Conservation (phyloP, 306 rosid species). For the Bauhinia variegata region DNA sequence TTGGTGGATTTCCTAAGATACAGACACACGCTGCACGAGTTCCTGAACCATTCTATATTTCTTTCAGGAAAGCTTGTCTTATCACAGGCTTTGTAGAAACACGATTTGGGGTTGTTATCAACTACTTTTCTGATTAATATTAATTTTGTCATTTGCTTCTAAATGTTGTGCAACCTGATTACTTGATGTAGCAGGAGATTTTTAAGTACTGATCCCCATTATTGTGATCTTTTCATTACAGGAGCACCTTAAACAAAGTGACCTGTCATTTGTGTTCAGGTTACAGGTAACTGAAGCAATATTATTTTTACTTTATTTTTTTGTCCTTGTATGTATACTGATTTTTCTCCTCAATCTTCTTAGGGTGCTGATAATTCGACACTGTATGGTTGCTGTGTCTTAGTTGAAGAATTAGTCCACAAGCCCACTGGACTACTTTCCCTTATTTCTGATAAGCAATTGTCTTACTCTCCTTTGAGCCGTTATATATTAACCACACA, state of each 20-base stretch:
- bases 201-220: slow-evolving; percentile 23
- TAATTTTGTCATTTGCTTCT: slow-evolving; percentile 18
- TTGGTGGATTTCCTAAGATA: slow-evolving; percentile 17
- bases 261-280: slow-evolving; percentile 92
- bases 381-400: slow-evolving; percentile 92
- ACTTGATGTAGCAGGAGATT: slow-evolving; percentile 29
- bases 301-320: not conserved
- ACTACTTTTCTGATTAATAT: slow-evolving; percentile 8
- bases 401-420: slow-evolving; percentile 93
- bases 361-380: slow-evolving; percentile 97
- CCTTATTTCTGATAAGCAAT: slow-evolving; percentile 61
- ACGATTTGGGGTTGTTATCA: slow-evolving; percentile 1
- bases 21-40: not conserved
- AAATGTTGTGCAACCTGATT: slow-evolving; percentile 13
- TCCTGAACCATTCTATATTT: slow-evolving; percentile 23
- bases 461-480: slow-evolving; percentile 61
- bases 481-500: slow-evolving; percentile 82
- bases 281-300: slow-evolving; percentile 72
- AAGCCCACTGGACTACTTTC: slow-evolving; percentile 89
- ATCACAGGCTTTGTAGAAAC: slow-evolving; percentile 12
- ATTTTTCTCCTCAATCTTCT: slow-evolving; percentile 18
- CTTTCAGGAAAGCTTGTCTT: slow-evolving; percentile 13
- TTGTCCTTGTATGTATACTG: slow-evolving; percentile 4
- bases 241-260: slow-evolving; percentile 92
- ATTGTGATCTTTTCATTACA: slow-evolving; percentile 46